Conservation (phyloP, 129 eudicot genomes). For the Logfia minima region DNA sequence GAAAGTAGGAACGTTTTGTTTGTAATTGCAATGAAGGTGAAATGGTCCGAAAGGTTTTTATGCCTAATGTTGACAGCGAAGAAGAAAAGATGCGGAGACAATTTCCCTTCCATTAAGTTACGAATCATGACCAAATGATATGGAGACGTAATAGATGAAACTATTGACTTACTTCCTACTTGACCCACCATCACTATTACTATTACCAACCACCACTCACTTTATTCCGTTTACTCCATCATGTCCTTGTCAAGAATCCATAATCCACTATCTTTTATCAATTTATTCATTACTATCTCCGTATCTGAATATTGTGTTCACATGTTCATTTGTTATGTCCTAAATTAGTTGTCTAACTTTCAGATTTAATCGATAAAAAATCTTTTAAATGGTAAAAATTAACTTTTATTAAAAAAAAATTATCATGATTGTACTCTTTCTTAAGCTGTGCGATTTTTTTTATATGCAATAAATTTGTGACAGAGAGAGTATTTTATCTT, state of each 20-base stretch:
- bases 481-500: too few species aligned
- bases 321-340: too few species aligned
- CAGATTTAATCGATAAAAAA: too few species aligned
- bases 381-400: too few species aligned
- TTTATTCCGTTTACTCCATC: constrained; percentile 8
- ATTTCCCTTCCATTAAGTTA: constrained; percentile 19
- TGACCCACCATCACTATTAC: not conserved
- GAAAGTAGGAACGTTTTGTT: constrained; percentile 1
- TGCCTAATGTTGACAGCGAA: constrained; percentile 17
- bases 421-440: too few species aligned
- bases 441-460: too few species aligned
- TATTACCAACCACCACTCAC: constrained; percentile 34
- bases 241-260: constrained; percentile 18
- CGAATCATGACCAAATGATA: constrained; percentile 34
- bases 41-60: not conserved
- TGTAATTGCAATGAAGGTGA: not conserved
- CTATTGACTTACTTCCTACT: constrained; percentile 14
- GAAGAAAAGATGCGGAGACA: constrained; percentile 27
- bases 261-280: not conserved
- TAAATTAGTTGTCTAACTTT: too few species aligned
- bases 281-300: not conserved
- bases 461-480: too few species aligned
- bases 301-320: too few species aligned
- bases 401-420: too few species aligned
- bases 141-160: constrained; percentile 35